Evolutionary conservation across 345 rosid species (phyloP).

Genomic region (Acer saccharum): DNA sequence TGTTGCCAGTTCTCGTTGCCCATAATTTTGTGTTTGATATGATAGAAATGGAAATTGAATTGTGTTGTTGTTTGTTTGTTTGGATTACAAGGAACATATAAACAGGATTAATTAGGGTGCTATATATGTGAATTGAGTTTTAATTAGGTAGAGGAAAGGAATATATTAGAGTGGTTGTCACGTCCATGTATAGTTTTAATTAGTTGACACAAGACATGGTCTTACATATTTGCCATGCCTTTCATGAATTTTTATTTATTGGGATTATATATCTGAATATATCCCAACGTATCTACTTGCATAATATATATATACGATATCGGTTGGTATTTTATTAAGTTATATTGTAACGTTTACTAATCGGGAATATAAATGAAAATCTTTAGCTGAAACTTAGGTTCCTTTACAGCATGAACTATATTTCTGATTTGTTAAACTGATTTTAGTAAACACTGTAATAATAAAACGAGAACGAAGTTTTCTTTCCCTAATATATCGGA

Average conservation of each 20-base stretch:
- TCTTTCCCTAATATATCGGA: too few species aligned
- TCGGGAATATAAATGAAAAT: too few species aligned
- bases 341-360: too few species aligned
- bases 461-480: too few species aligned
- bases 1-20: conserved; percentile 18
- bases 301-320: background rate
- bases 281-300: background rate
- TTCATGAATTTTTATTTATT: conserved; percentile 1
- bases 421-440: too few species aligned
- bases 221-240: conserved; percentile 15
- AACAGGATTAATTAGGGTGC: background rate
- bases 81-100: conserved; percentile 1
- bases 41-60: background rate
- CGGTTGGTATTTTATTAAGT: background rate
- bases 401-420: too few species aligned
- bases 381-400: too few species aligned
- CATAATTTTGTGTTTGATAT: conserved; percentile 4
- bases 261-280: background rate
- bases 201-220: conserved; percentile 27
- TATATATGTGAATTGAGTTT: conserved; percentile 1
- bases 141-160: background rate
- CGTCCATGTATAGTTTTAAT: conserved; percentile 42
- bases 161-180: conserved; percentile 52
- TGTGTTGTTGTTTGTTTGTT: conserved; percentile 4
- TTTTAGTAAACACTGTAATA: too few species aligned